phyloP scores from a whole-genome alignment of 2,329 filamentous ascomycete genomes.

The Aspergillus glaucus region DNA sequence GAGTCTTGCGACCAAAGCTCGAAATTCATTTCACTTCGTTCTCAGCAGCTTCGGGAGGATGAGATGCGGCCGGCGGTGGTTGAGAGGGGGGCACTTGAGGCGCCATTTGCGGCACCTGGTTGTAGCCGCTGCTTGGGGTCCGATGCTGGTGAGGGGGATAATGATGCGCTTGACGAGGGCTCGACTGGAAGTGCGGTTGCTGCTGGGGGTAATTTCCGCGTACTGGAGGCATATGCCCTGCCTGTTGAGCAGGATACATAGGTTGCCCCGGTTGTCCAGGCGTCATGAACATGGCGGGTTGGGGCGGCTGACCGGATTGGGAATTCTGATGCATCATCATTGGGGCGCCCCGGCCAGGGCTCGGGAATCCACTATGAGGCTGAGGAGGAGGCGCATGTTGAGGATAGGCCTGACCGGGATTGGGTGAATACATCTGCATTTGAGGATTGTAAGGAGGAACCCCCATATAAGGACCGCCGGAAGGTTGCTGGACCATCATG shows the following conservation, averaged over 20 bases:
- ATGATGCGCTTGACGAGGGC: constrained; percentile 59
- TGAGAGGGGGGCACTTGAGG: constrained; percentile 38
- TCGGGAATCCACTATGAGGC: constrained; percentile 72
- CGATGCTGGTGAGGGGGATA: constrained; percentile 55
- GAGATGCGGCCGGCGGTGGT: constrained; percentile 26
- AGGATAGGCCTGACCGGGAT: constrained; percentile 62
- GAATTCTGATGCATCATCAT: constrained; percentile 96
- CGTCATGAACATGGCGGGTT: constrained; percentile 68
- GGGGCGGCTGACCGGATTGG: constrained; percentile 71
- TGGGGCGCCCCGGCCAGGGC: constrained; percentile 74
- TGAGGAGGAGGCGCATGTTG: constrained; percentile 46
- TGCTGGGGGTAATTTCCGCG: constrained; percentile 55
- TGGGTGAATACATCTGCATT: constrained; percentile 77
- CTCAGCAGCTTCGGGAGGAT: constrained; percentile 36
- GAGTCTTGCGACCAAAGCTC: constrained; percentile 3
- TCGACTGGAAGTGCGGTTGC: constrained; percentile 59
- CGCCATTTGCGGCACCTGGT: constrained; percentile 40
- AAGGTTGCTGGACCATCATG: constrained; percentile 76
- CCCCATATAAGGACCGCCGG: constrained; percentile 62
- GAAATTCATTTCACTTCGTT: constrained; percentile 44
- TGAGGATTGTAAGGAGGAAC: constrained; percentile 64
- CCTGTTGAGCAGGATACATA: constrained; percentile 63
- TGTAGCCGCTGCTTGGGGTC: constrained; percentile 50
- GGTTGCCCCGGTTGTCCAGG: constrained; percentile 70
- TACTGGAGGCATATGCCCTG: constrained; percentile 59